Evolutionary conservation across 176 grass and related monocot genomes (phyloP).

Genomic region (Aegilops umbellulata): DNA sequence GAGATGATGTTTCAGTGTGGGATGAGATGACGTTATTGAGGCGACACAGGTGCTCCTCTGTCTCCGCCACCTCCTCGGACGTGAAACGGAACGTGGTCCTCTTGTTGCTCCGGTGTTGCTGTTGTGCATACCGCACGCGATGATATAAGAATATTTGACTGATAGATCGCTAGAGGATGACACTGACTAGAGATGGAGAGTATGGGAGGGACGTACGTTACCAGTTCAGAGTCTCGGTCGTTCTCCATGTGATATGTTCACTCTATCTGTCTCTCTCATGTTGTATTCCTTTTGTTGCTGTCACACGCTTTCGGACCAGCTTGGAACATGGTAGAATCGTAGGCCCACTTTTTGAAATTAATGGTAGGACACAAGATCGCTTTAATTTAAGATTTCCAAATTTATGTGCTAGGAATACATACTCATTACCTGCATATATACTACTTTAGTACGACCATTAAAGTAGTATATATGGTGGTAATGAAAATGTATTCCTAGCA

Average conservation of each 20-base stretch:
- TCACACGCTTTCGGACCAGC: too few relatives aligned
- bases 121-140: not conserved
- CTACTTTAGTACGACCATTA: too few relatives aligned
- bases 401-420: too few relatives aligned
- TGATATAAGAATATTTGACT: not conserved
- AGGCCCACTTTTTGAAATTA: too few relatives aligned
- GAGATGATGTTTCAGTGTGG: conserved; percentile 51
- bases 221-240: not conserved
- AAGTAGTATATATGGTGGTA: too few relatives aligned
- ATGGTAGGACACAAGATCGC: too few relatives aligned
- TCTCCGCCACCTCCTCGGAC: conserved; percentile 72
- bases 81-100: conserved; percentile 65
- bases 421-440: too few relatives aligned
- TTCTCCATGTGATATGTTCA: not conserved
- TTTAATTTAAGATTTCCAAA: too few relatives aligned
- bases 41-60: conserved; percentile 68
- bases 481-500: too few relatives aligned
- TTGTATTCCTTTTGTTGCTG: not conserved
- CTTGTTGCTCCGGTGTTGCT: conserved; percentile 25
- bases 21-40: conserved; percentile 70
- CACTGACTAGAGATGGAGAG: not conserved
- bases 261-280: not conserved
- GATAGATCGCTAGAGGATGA: not conserved
- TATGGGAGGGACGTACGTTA: not conserved
- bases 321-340: too few relatives aligned